phyloP scores from a whole-genome alignment of 768 basidiomycete species.

The Chiua virens region DNA sequence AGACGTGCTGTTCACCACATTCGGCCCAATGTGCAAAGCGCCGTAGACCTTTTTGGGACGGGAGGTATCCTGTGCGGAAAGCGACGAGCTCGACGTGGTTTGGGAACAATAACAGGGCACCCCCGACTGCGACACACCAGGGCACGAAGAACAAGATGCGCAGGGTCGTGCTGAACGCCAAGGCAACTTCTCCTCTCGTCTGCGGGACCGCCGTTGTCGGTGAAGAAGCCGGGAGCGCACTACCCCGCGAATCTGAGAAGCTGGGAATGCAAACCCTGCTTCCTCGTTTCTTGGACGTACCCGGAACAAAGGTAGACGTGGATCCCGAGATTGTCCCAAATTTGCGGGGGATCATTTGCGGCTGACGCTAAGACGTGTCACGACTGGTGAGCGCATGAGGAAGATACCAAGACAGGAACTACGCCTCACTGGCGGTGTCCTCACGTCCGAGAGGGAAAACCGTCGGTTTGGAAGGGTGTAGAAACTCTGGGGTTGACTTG shows the following conservation, averaged over 20 bases:
- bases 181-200: background rate
- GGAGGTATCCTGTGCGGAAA: conserved; percentile 31
- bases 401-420: background rate
- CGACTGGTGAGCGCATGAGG: background rate
- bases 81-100: conserved; percentile 24
- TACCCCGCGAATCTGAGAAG: background rate
- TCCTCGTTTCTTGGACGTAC: conserved; percentile 6
- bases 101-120: conserved; percentile 31
- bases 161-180: conserved; percentile 1
- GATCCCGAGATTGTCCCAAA: conserved; percentile 30
- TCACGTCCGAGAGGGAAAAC: conserved; percentile 29
- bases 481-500: conserved; percentile 15
- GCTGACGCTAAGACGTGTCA: background rate
- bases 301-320: conserved; percentile 4
- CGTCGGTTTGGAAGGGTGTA: conserved; percentile 31
- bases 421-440: conserved; percentile 13
- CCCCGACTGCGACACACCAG: conserved; percentile 37
- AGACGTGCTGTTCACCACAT: conserved; percentile 33
- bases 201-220: background rate
- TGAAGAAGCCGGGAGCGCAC: background rate
- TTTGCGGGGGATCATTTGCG: conserved; percentile 13
- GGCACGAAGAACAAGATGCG: conserved; percentile 32
- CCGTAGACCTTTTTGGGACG: conserved; percentile 30
- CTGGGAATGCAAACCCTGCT: conserved; percentile 13
- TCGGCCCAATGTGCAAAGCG: conserved; percentile 40